A percentile compares a stretch with the other conserved stretches of the same genome.
Conservation (phyloP, 2,329 filamentous ascomycete genomes). For the Botrytis paeoniae region DNA sequence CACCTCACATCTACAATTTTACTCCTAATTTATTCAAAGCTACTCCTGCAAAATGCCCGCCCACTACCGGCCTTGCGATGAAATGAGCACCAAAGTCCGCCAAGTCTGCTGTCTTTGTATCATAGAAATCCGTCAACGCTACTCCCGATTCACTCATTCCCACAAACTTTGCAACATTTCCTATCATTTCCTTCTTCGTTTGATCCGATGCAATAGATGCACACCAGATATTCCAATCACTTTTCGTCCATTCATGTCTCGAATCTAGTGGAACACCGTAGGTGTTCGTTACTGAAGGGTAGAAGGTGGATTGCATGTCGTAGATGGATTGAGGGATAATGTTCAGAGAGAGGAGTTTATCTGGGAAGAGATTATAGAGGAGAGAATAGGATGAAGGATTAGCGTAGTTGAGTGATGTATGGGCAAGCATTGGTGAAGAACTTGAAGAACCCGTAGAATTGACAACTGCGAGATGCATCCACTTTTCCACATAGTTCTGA, state of each 20-base stretch:
- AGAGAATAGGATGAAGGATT: slow-evolving; percentile 35
- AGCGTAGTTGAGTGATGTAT: slow-evolving; percentile 73
- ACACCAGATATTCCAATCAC: slow-evolving; percentile 44
- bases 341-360: slow-evolving; percentile 73
- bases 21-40: background rate
- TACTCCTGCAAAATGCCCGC: background rate
- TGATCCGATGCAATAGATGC: background rate
- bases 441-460: slow-evolving; percentile 47
- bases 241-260: slow-evolving; percentile 77
- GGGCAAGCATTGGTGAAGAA: slow-evolving; percentile 50
- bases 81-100: background rate
- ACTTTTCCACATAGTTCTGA: slow-evolving; percentile 66
- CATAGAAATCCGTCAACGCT: background rate
- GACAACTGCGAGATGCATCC: slow-evolving; percentile 70
- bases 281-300: slow-evolving; percentile 65
- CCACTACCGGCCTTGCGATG: background rate
- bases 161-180: background rate
- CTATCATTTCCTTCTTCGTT: background rate
- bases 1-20: background rate
- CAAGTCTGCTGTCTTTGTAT: background rate
- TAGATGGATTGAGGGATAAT: slow-evolving; percentile 74
- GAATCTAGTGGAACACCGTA: slow-evolving; percentile 84
- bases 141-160: background rate
- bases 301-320: slow-evolving; percentile 73
- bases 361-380: slow-evolving; percentile 81